A percentile compares a stretch with the other conserved stretches of the same genome.
phyloP scores from a whole-genome alignment of 768 basidiomycete genomes.

The Kwoniella mangroviensis region DNA sequence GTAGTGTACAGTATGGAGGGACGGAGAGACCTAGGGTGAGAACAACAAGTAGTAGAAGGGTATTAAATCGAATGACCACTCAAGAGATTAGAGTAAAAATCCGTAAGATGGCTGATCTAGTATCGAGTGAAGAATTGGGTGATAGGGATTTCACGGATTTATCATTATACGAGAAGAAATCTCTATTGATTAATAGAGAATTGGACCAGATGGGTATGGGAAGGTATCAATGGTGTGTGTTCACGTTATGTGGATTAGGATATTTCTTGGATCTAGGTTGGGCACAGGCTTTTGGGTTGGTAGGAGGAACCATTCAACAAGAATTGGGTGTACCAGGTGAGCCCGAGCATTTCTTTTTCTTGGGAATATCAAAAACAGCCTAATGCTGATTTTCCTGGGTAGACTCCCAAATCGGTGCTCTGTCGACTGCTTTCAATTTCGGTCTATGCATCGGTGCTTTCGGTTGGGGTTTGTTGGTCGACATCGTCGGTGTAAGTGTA shows the following conservation, averaged over 20 bases:
- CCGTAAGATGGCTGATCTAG: constrained; percentile 23
- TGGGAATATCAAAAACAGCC: not conserved
- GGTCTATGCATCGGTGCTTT: constrained; percentile 56
- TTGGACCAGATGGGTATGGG: constrained; percentile 56
- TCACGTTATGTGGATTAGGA: constrained; percentile 58
- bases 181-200: constrained; percentile 48
- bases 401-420: constrained; percentile 38
- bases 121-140: constrained; percentile 14
- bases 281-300: constrained; percentile 57
- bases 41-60: constrained; percentile 3
- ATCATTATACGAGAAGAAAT: constrained; percentile 54
- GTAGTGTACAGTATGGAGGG: constrained; percentile 2
- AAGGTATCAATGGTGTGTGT: constrained; percentile 56
- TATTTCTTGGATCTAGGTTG: constrained; percentile 58
- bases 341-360: constrained; percentile 7
- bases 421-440: constrained; percentile 53
- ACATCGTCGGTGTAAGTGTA: constrained; percentile 54
- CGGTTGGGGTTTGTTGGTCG: constrained; percentile 54
- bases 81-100: constrained; percentile 11
- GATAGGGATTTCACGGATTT: constrained; percentile 32
- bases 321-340: constrained; percentile 51
- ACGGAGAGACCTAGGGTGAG: not conserved
- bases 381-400: not conserved
- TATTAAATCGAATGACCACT: constrained; percentile 14
- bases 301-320: constrained; percentile 38